Evolutionary conservation across 371 early-diverging fungal species (phyloP).

Genomic region (Lichtheimia corymbifera): DNA sequence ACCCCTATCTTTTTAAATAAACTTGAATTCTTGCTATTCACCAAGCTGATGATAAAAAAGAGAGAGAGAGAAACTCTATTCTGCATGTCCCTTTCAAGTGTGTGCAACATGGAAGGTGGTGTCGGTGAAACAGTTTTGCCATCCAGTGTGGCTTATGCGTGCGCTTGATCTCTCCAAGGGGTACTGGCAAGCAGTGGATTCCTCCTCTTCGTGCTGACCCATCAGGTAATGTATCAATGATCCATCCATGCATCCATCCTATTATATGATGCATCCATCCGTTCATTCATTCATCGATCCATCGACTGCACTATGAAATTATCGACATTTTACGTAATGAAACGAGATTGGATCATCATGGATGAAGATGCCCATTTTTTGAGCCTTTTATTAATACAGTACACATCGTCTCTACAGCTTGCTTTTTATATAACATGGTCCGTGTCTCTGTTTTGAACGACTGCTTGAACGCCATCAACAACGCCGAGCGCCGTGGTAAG

Average conservation of each 20-base stretch:
- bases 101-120: too few relatives aligned
- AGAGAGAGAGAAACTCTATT: too few relatives aligned
- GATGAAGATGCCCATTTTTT: not conserved
- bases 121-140: constrained; percentile 2
- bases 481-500: constrained; percentile 75
- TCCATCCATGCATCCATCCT: constrained; percentile 16
- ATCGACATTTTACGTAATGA: too few relatives aligned
- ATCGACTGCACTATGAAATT: not conserved
- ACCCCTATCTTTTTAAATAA: too few relatives aligned
- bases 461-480: constrained; percentile 97
- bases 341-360: not conserved
- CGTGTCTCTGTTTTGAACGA: constrained; percentile 66
- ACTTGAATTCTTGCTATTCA: too few relatives aligned
- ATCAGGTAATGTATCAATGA: constrained; percentile 5
- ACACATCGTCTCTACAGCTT: constrained; percentile 4
- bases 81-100: too few relatives aligned
- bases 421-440: constrained; percentile 20
- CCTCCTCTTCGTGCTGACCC: constrained; percentile 11
- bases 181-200: not conserved
- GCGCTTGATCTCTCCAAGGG: constrained; percentile 2
- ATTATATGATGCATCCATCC: not conserved
- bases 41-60: too few relatives aligned
- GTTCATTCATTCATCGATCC: not conserved
- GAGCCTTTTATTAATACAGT: not conserved
- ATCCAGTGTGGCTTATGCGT: constrained; percentile 2